Base-by-base conservation (phyloP, 2,329 filamentous ascomycete genomes). In the Colletotrichum sublineola region DNA sequence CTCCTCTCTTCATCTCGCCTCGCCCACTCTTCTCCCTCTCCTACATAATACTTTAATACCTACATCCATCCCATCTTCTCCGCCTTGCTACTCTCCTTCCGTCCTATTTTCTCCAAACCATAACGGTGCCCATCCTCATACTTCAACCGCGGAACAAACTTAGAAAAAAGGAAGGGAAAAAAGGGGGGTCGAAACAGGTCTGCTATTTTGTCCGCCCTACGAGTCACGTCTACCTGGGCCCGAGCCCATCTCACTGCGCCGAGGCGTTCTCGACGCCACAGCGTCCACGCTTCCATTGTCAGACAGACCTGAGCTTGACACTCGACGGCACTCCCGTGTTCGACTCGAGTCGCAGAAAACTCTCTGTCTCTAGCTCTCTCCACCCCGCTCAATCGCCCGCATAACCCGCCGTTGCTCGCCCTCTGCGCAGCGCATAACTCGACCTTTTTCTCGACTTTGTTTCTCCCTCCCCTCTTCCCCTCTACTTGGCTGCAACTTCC, bases 181-280 rank as follows among this genome's bases (percentile, higher is more conserved):
- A 71, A 63, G 68, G 65, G 69, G 69, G 69, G 66, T 72, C 69
- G 69, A 69, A 73, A 68, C 67, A 74, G 48, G 60, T 53, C 69
- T 73, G 53, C 71, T 72, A 72, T 76, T 76, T 76, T 76, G 75
- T 76, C 68, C 56, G 75, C 68, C 61, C 68, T 68, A 64, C 69
- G 68, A 71, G 68, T 58, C 71, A 71, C 64, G 73, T 66, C 61
- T 69, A 57, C 52, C 63, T 69, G 73, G 73, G 73, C 73, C 69
- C 57, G 65, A 73, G 73, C 73, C 73, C 73, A 65, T 64, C 52
- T 60, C 24, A 64, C 66, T 44, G 29, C 75, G 70, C 71, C 68
- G 65, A 75, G 75, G 75, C 75, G 75, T 76, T 68, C 66, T 73
- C 68, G 40, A 67, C 75, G 75, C 74, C 63, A 64, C 73, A 73